A percentile compares a stretch with the other conserved stretches of the same genome.
phyloP scores from a whole-genome alignment of 345 rosid genomes.

The Lepidium didymum region DNA sequence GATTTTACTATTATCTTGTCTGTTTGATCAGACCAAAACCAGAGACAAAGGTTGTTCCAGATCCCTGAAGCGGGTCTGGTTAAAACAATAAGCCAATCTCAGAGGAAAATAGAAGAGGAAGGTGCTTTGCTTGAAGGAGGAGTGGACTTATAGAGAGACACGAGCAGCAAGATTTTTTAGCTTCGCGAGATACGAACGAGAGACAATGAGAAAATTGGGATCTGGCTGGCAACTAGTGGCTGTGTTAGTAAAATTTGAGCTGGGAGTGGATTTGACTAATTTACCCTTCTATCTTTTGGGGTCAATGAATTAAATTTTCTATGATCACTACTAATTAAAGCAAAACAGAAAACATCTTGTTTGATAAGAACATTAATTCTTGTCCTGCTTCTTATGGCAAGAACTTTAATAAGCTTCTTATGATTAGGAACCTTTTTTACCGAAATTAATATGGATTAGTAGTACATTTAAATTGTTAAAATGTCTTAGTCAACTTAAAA shows the following conservation, averaged over 20 bases:
- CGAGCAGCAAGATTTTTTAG: slow-evolving; percentile 1
- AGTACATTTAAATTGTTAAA: background rate
- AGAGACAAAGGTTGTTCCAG: slow-evolving; percentile 26
- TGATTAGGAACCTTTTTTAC: too few species aligned
- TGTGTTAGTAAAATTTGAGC: background rate
- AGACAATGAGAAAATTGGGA: slow-evolving; percentile 12
- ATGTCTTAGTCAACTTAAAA: too few species aligned
- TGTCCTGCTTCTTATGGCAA: background rate
- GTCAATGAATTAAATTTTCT: background rate
- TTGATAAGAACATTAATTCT: background rate
- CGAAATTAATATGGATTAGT: background rate
- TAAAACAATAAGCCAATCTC: background rate
- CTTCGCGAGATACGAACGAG: background rate
- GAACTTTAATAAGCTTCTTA: too few species aligned
- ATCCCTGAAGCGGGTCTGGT: slow-evolving; percentile 21
- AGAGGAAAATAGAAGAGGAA: background rate
- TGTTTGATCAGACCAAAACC: background rate
- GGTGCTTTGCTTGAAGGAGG: slow-evolving; percentile 22
- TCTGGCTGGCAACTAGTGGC: slow-evolving; percentile 29
- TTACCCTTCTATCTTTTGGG: slow-evolving; percentile 11
- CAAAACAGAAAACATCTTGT: background rate
- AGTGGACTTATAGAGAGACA: slow-evolving; percentile 27
- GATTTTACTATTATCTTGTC: background rate
- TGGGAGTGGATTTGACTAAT: background rate
- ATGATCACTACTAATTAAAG: background rate